Conservation (phyloP, 2,329 filamentous ascomycete genomes). For the Claviceps spartinae region DNA sequence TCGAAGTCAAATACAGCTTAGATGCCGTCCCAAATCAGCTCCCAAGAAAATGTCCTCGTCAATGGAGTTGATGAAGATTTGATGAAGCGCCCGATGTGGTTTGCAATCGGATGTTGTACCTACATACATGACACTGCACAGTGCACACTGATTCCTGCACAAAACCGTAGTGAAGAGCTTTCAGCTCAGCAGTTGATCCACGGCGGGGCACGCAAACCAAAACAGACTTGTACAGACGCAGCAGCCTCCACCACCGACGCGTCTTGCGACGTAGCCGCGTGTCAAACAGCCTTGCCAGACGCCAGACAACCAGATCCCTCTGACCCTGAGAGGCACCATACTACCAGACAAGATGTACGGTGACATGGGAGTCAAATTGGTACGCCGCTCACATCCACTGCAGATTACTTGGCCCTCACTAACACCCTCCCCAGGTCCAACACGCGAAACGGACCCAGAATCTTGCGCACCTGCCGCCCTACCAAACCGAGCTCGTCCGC, state of each 20-base stretch:
- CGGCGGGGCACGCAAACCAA: not conserved
- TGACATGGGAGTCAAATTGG: slow-evolving; percentile 74
- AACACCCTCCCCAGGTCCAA: slow-evolving; percentile 50
- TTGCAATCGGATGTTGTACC: no score
- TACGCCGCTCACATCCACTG: slow-evolving; percentile 24
- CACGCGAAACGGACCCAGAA: slow-evolving; percentile 92
- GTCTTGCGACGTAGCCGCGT: not conserved
- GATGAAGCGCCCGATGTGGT: no score
- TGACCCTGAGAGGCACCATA: no score
- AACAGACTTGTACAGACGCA: not conserved
- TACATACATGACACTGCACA: no score
- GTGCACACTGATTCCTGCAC: no score
- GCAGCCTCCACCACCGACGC: not conserved
- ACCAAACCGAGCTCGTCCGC: slow-evolving; percentile 84
- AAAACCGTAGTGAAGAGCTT: no score
- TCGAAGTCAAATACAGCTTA: not conserved
- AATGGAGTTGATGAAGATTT: no score
- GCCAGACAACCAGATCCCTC: no score
- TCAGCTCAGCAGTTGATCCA: not conserved
- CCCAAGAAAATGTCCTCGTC: no score
- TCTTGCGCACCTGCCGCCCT: slow-evolving; percentile 73
- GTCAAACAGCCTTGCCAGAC: not conserved
- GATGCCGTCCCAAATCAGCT: not conserved
- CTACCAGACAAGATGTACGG: slow-evolving; percentile 54
- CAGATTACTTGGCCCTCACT: not conserved